Conservation (phyloP, 2,329 filamentous ascomycete genomes). For the Phialophora expanda region DNA sequence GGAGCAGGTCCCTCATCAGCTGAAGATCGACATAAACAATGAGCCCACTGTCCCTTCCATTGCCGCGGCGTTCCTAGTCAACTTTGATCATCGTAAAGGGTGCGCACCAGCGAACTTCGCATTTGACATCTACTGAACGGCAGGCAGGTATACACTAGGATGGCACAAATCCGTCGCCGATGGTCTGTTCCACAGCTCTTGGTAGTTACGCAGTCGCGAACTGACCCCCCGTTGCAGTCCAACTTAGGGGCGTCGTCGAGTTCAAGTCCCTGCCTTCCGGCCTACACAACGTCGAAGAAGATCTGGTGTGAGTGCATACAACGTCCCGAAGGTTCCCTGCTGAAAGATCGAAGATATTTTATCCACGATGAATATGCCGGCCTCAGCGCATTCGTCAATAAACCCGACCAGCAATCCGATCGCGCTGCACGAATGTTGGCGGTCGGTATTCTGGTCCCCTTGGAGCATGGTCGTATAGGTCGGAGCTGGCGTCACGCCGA, state of each 20-base stretch:
- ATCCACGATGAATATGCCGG: conserved; percentile 84
- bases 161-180: conserved; percentile 79
- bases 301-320: conserved; percentile 65
- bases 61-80: conserved; percentile 83
- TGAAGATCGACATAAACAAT: conserved; percentile 30
- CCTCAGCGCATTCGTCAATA: conserved; percentile 88
- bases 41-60: conserved; percentile 52
- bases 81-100: conserved; percentile 90
- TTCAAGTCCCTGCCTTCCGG: conserved; percentile 96
- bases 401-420: conserved; percentile 74
- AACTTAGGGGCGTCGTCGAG: conserved; percentile 84
- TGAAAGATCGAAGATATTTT: conserved; percentile 72
- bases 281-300: conserved; percentile 82
- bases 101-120: conserved; percentile 52
- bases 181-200: conserved; percentile 47
- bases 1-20: conserved; percentile 8
- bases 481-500: conserved; percentile 88
- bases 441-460: conserved; percentile 83
- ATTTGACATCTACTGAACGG: conserved; percentile 17
- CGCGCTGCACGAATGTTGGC: conserved; percentile 92
- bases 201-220: conserved; percentile 17
- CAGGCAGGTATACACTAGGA: conserved; percentile 73
- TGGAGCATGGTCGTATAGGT: conserved; percentile 83
- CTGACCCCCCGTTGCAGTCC: conserved; percentile 47
- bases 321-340: background rate